phyloP scores from a whole-genome alignment of 257 asterid genomes.

The Rubia yunnanensis region DNA sequence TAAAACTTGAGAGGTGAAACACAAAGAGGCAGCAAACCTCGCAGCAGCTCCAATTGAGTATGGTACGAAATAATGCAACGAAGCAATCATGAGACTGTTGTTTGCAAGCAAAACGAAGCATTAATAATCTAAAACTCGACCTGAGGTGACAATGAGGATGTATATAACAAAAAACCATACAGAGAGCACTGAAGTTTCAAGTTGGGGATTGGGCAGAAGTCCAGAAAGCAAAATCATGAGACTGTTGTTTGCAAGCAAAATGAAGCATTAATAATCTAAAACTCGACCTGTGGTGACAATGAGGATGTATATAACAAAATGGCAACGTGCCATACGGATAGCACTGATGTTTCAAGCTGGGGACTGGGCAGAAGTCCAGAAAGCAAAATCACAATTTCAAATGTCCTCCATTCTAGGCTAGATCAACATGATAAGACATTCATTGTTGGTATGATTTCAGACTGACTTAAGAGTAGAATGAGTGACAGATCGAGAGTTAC shows the following conservation, averaged over 20 bases:
- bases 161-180: conserved; percentile 20
- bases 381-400: conserved; percentile 39
- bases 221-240: conserved; percentile 39
- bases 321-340: conserved; percentile 36
- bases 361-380: conserved; percentile 60
- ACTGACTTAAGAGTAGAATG: not conserved
- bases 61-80: conserved; percentile 46
- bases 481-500: conserved; percentile 15
- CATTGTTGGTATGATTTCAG: not conserved
- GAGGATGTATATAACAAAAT: not conserved
- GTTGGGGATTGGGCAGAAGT: conserved; percentile 53
- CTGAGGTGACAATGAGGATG: not conserved
- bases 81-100: conserved; percentile 42
- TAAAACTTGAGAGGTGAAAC: not conserved
- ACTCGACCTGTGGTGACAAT: not conserved
- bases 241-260: not conserved
- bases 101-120: conserved; percentile 6
- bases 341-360: conserved; percentile 48
- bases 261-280: not conserved
- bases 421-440: not conserved
- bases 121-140: not conserved
- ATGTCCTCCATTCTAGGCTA: conserved; percentile 56
- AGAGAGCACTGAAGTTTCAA: conserved; percentile 49
- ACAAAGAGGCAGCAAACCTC: conserved; percentile 27
- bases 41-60: conserved; percentile 58